Percentiles rank a stretch among this genome's conserved stretches.
Conservation (phyloP, 495 filamentous ascomycete species). For the Bombardia bombarda region DNA sequence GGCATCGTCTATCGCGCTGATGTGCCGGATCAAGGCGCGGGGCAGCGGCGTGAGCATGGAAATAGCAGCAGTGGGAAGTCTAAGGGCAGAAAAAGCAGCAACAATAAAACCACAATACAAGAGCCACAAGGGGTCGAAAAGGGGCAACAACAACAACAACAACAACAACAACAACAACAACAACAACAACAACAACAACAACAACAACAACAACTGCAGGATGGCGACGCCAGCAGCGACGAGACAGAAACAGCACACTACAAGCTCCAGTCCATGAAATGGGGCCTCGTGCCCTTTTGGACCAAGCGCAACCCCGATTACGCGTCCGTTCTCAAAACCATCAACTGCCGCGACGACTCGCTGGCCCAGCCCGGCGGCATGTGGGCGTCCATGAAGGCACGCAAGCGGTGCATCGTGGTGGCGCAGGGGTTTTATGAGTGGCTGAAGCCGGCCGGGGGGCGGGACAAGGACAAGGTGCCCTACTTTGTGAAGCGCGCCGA, state of each 20-base stretch:
- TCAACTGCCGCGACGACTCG: slow-evolving; percentile 93
- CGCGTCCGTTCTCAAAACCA: slow-evolving; percentile 69
- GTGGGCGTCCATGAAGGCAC: slow-evolving; percentile 86
- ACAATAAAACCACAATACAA: slow-evolving; percentile 8
- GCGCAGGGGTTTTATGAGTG: slow-evolving; percentile 96
- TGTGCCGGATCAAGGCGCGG: slow-evolving; percentile 46
- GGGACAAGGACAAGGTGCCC: slow-evolving; percentile 66
- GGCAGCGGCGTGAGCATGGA: slow-evolving; percentile 17
- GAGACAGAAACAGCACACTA: slow-evolving; percentile 40
- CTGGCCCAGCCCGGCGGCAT: slow-evolving; percentile 67
- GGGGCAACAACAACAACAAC: slow-evolving; percentile 4
- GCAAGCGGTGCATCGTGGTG: slow-evolving; percentile 78
- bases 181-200: neutral
- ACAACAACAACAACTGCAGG: neutral
- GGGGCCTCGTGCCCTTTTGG: slow-evolving; percentile 51
- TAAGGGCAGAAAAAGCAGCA: no score
- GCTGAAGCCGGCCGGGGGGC: slow-evolving; percentile 62
- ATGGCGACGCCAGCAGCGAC: neutral
- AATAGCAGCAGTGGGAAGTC: neutral
- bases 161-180: neutral
- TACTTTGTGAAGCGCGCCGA: slow-evolving; percentile 77
- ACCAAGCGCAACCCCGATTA: slow-evolving; percentile 49
- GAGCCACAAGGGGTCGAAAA: slow-evolving; percentile 7
- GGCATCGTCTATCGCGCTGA: slow-evolving; percentile 84
- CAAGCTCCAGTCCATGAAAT: slow-evolving; percentile 86